These are phyloP conservation scores for Brassica cretica DNA, from an alignment of 345 rosid genomes.

Conservation along the genomic window DNA sequence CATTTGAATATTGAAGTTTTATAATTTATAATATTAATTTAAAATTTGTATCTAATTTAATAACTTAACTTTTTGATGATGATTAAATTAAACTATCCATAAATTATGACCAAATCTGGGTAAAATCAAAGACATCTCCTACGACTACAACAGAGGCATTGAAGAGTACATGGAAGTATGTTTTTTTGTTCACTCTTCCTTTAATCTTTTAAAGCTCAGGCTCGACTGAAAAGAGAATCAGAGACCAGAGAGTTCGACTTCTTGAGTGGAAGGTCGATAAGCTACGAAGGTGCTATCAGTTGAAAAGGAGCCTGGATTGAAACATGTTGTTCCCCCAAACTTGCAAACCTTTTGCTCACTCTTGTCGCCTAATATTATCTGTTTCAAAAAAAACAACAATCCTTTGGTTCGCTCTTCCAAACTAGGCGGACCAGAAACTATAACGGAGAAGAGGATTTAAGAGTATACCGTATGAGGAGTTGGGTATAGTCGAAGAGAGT, in stretches of 20 bases:
- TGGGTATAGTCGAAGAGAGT: slow-evolving; percentile 85
- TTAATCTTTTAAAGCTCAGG: slow-evolving; percentile 1
- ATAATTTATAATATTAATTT: no score
- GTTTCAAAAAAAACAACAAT: slow-evolving; percentile 24
- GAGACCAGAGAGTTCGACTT: background rate
- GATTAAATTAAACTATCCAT: background rate
- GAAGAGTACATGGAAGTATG: slow-evolving; percentile 2
- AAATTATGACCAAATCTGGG: background rate
- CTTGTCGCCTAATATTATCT: slow-evolving; percentile 82
- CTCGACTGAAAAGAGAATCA: background rate
- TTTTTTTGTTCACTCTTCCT: background rate
- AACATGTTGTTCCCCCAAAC: slow-evolving; percentile 77
- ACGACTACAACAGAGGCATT: background rate
- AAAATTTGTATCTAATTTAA: no score
- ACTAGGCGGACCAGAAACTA: background rate
- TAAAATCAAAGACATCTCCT: background rate
- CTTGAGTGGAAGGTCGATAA: slow-evolving; percentile 2
- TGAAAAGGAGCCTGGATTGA: slow-evolving; percentile 84
- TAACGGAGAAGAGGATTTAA: background rate
- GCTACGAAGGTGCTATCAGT: background rate
- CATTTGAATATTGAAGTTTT: no score
- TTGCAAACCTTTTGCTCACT: slow-evolving; percentile 83
- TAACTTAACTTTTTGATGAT: background rate
- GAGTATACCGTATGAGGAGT: slow-evolving; percentile 78
- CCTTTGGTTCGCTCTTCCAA: background rate